These are phyloP conservation scores for Chaetomium globosum DNA, from an alignment of 2,329 filamentous ascomycete genomes.

Conservation along the genomic window DNA sequence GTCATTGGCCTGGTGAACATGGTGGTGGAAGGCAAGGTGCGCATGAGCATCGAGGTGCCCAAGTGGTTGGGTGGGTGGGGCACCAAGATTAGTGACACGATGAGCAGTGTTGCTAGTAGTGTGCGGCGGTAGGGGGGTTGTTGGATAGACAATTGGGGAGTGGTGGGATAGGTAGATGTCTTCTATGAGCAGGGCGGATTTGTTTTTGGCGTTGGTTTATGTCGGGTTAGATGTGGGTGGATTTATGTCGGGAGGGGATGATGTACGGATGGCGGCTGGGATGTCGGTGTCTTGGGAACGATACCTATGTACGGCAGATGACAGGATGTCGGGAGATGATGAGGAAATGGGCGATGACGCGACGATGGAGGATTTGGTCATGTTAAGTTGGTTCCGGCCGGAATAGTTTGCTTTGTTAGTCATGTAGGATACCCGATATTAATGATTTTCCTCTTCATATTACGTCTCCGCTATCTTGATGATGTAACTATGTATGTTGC, in stretches of 20 bases:
- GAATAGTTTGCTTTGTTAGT: slow-evolving; percentile 13
- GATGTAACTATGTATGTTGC: not conserved
- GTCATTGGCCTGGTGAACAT: slow-evolving; percentile 82
- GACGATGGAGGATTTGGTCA: not conserved
- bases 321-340: slow-evolving; percentile 13
- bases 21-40: slow-evolving; percentile 80
- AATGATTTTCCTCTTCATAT: slow-evolving; percentile 9
- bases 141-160: not conserved
- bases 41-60: slow-evolving; percentile 58
- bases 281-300: not conserved
- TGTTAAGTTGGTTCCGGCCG: slow-evolving; percentile 10
- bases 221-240: slow-evolving; percentile 7
- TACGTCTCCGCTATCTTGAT: not conserved
- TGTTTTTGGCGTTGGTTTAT: slow-evolving; percentile 8
- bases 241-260: not conserved
- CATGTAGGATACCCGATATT: slow-evolving; percentile 24
- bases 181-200: not conserved
- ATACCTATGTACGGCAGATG: slow-evolving; percentile 10
- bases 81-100: slow-evolving; percentile 33
- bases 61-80: slow-evolving; percentile 48
- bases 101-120: slow-evolving; percentile 34
- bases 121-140: slow-evolving; percentile 27
- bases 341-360: not conserved
- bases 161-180: slow-evolving; percentile 1
- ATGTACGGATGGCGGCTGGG: slow-evolving; percentile 5